phyloP scores from a whole-genome alignment of 2,329 filamentous ascomycete species.

The Cladosporium sp. region DNA sequence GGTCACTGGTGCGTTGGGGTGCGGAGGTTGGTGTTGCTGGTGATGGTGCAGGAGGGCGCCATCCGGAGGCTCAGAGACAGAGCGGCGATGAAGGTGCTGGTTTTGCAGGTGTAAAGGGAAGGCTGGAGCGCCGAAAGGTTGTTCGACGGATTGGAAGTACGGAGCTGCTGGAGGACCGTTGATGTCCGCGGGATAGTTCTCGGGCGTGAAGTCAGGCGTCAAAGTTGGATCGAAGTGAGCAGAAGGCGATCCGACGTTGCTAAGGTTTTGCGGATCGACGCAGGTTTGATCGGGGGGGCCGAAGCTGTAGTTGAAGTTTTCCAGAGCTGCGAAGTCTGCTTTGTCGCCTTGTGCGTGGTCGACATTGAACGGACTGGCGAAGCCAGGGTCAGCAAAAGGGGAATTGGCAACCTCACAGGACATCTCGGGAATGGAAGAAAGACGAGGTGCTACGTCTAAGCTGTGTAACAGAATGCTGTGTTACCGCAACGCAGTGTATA shows the following conservation, averaged over 20 bases:
- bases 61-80: constrained; percentile 32
- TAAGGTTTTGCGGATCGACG: constrained; percentile 8
- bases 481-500: constrained; percentile 25
- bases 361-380: constrained; percentile 11
- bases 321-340: constrained; percentile 24
- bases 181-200: constrained; percentile 25
- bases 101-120: constrained; percentile 19
- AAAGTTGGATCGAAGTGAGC: constrained; percentile 21
- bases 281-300: constrained; percentile 24
- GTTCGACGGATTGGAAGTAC: constrained; percentile 31
- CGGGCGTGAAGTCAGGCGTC: constrained; percentile 16
- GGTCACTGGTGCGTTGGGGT: constrained; percentile 21
- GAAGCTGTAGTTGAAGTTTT: constrained; percentile 28
- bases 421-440: constrained; percentile 22
- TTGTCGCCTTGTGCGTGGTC: constrained; percentile 24
- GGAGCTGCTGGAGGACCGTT: constrained; percentile 22
- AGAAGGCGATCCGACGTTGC: constrained; percentile 24
- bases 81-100: constrained; percentile 28
- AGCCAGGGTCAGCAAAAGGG: constrained; percentile 25
- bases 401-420: constrained; percentile 26
- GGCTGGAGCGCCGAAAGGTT: constrained; percentile 19
- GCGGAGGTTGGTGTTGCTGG: not conserved
- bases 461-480: constrained; percentile 22
- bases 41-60: constrained; percentile 17
- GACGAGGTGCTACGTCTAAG: not conserved